phyloP scores from a whole-genome alignment of 202 grass and related monocot species.

The Elaeis oleifera region DNA sequence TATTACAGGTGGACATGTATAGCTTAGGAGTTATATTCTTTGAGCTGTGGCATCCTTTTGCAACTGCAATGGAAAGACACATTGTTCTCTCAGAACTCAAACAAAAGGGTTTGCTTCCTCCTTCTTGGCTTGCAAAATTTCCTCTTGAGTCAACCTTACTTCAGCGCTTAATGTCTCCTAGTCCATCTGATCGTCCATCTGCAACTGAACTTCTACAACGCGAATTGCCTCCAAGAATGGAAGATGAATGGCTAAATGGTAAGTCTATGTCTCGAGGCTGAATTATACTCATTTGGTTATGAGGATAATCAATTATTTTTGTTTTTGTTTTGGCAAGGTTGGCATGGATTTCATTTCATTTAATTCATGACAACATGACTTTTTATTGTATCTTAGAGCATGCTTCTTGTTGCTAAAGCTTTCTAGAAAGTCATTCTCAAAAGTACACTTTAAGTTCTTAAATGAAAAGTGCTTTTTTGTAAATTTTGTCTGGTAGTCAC shows the following conservation, averaged over 20 bases:
- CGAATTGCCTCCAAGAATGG: conserved; percentile 82
- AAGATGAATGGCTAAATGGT: conserved; percentile 98
- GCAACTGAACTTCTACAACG: conserved; percentile 81
- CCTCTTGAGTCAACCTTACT: conserved; percentile 51
- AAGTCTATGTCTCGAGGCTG: conserved; percentile 1
- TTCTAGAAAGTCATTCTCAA: too few species aligned
- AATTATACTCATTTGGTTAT: too few species aligned
- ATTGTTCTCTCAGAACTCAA: conserved; percentile 96
- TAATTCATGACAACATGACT: too few species aligned
- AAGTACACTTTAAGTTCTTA: too few species aligned
- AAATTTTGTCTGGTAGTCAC: too few species aligned
- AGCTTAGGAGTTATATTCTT: conserved; percentile 97
- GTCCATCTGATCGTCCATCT: conserved; percentile 86
- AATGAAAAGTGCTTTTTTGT: too few species aligned
- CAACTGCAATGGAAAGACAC: conserved; percentile 85
- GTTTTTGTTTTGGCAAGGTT: too few species aligned
- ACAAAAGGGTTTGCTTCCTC: conserved; percentile 59
- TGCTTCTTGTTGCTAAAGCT: too few species aligned
- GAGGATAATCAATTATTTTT: too few species aligned
- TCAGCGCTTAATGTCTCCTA: conserved; percentile 49
- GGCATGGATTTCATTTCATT: too few species aligned
- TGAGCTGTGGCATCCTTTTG: conserved; percentile 97
- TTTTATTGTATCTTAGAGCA: too few species aligned
- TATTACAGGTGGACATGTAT: conserved; percentile 91
- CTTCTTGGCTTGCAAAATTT: conserved; percentile 58